phyloP scores from a whole-genome alignment of 2,329 filamentous ascomycete genomes.

The Cercospora berteroae region DNA sequence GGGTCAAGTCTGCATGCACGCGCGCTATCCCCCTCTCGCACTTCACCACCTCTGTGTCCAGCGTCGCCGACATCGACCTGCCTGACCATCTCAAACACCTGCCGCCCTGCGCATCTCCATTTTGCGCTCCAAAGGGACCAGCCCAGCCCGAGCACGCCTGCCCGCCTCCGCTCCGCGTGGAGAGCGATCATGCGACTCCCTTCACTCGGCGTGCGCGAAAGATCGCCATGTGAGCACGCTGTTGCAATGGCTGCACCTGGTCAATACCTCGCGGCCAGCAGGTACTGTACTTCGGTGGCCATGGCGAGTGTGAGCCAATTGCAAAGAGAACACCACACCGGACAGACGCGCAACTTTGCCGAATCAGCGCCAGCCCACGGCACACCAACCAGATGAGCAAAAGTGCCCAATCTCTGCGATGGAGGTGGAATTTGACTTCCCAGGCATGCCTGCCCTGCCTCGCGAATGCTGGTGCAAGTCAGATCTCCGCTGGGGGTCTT shows the following conservation, averaged over 20 bases:
- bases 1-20: neutral
- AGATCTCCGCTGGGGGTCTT: neutral
- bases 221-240: no score
- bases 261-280: no score
- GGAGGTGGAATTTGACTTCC: neutral
- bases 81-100: neutral
- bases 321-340: no score
- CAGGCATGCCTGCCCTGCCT: neutral
- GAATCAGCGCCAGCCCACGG: neutral
- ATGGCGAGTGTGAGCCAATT: no score
- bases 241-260: no score
- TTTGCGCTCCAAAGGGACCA: neutral
- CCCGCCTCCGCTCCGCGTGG: no score
- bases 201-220: no score
- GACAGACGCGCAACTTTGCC: no score
- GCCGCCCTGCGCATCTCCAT: neutral
- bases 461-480: neutral
- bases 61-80: neutral
- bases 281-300: no score
- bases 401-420: neutral
- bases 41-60: neutral
- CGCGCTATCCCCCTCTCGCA: neutral
- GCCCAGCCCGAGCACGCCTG: neutral
- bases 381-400: neutral
- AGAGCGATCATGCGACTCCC: no score